These are phyloP conservation scores for Pythium volutum DNA, from an alignment of 352 stramenopile species.

Conservation along the genomic window DNA sequence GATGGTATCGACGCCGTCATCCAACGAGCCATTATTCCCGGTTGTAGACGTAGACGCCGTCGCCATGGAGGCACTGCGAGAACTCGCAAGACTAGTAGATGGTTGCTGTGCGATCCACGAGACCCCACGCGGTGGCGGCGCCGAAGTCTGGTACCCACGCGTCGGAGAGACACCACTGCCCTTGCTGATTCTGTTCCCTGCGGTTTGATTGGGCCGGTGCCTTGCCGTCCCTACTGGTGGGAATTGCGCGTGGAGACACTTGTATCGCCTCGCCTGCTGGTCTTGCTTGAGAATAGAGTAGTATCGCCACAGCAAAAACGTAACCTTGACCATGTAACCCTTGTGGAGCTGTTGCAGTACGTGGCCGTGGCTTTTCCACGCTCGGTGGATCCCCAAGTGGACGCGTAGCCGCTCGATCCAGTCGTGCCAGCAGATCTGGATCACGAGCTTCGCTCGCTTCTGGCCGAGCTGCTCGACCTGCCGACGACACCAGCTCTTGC, in stretches of 20 bases:
- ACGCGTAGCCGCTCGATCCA: constrained; percentile 20
- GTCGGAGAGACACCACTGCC: background rate
- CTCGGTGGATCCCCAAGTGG: constrained; percentile 15
- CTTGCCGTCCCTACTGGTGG: constrained; percentile 2
- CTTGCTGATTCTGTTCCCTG: background rate
- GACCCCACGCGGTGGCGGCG: constrained; percentile 8
- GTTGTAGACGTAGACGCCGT: background rate
- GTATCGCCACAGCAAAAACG: constrained; percentile 37
- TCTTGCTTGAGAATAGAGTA: constrained; percentile 31
- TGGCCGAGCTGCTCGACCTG: constrained; percentile 13
- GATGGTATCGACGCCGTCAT: constrained; percentile 1
- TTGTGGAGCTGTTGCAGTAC: constrained; percentile 40
- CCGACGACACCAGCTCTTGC: constrained; percentile 11
- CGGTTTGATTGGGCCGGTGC: background rate
- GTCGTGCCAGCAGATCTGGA: constrained; percentile 18
- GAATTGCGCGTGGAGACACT: constrained; percentile 24
- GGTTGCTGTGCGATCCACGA: constrained; percentile 13
- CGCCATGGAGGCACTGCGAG: constrained; percentile 10
- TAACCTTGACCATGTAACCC: constrained; percentile 31
- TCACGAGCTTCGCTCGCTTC: constrained; percentile 12
- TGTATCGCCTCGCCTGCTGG: constrained; percentile 18
- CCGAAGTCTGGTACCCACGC: background rate
- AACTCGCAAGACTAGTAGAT: background rate
- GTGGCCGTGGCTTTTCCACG: constrained; percentile 45
- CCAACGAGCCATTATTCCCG: background rate